Conservation (phyloP, 2,329 filamentous ascomycete species). For the Fusarium longipes region DNA sequence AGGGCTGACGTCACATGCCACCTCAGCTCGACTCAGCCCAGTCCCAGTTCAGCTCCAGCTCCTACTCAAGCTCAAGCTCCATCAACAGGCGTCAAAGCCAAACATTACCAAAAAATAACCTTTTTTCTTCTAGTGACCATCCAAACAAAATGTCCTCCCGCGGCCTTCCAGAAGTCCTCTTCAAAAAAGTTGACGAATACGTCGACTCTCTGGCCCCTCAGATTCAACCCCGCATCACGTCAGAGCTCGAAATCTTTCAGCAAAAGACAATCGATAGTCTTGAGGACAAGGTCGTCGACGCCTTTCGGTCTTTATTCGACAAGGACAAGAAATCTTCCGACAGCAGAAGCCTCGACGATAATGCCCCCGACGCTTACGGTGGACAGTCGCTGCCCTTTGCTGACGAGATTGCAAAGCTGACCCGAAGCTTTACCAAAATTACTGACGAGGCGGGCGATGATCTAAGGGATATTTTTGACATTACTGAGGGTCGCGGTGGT, state of each 20-base stretch:
- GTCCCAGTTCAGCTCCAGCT: neutral
- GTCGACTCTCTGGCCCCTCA: constrained; percentile 60
- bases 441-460: constrained; percentile 57
- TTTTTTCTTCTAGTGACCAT: constrained; percentile 5
- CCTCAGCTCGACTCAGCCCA: constrained; percentile 14
- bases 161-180: constrained; percentile 56
- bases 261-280: constrained; percentile 58
- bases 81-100: neutral
- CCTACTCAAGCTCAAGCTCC: constrained; percentile 12
- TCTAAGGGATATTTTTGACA: constrained; percentile 56
- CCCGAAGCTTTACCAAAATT: constrained; percentile 54
- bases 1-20: constrained; percentile 30
- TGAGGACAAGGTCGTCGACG: constrained; percentile 58
- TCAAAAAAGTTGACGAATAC: constrained; percentile 59
- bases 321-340: constrained; percentile 44
- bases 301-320: constrained; percentile 59
- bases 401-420: constrained; percentile 57
- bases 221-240: constrained; percentile 59
- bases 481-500: constrained; percentile 51
- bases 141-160: constrained; percentile 54
- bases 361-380: constrained; percentile 56
- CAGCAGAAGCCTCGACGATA: constrained; percentile 47
- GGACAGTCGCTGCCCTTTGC: constrained; percentile 58
- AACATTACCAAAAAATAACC: constrained; percentile 19
- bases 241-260: constrained; percentile 58